Conservation (phyloP, 2,329 filamentous ascomycete genomes). For the Monilinia fructigena region DNA sequence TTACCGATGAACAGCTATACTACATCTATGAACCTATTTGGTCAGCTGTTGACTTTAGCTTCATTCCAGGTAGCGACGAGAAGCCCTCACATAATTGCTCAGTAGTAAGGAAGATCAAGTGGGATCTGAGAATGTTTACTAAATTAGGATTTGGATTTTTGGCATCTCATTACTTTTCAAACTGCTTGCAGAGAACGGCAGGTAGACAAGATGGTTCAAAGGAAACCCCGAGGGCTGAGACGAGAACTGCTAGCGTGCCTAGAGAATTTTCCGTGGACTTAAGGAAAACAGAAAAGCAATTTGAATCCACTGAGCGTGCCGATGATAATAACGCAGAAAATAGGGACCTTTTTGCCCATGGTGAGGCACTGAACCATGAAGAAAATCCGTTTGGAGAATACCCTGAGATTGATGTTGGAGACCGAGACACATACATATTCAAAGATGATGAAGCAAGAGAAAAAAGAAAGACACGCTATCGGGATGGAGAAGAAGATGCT, state of each 20-base stretch:
- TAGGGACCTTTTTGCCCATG: no score
- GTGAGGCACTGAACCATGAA: no score
- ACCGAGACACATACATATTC: neutral
- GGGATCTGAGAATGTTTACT: neutral
- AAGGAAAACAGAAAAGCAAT: neutral
- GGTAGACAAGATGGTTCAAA: neutral
- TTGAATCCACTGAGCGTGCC: neutral
- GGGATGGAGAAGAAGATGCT: neutral
- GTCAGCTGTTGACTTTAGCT: conserved; percentile 7
- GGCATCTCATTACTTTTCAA: neutral
- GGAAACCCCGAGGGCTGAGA: neutral
- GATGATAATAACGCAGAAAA: no score
- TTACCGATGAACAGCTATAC: conserved; percentile 13
- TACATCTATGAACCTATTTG: neutral
- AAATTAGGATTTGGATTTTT: conserved; percentile 1
- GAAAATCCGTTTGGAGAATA: no score
- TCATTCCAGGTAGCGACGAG: neutral
- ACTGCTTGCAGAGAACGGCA: neutral
- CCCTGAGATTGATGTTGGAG: neutral
- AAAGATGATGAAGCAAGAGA: neutral
- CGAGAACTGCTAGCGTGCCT: neutral
- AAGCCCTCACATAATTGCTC: neutral
- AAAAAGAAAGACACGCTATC: no score
- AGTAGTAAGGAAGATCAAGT: neutral
- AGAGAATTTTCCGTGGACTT: neutral